Conservation (phyloP, 2,329 filamentous ascomycete species). For the Botrytis cinerea region DNA sequence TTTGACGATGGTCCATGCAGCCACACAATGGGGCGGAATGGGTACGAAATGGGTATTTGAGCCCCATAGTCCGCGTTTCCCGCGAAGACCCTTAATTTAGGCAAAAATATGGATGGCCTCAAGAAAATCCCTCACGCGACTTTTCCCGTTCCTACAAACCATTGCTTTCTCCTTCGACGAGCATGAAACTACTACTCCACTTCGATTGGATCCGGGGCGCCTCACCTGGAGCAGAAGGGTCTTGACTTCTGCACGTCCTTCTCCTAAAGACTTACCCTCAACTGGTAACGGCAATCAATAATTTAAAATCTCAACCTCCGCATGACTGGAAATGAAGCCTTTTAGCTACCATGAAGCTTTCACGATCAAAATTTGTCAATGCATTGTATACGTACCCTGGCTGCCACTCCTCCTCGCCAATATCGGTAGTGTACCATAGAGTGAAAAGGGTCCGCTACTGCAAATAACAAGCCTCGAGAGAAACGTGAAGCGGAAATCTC, state of each 20-base stretch:
- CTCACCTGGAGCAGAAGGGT: neutral
- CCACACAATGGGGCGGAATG: constrained; percentile 9
- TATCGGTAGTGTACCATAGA: neutral
- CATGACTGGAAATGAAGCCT: constrained; percentile 12
- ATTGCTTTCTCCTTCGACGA: neutral
- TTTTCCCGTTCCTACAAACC: neutral
- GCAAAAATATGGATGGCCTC: constrained; percentile 12
- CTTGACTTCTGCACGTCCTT: neutral
- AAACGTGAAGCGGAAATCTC: constrained; percentile 7
- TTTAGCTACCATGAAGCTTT: constrained; percentile 15
- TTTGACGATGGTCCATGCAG: constrained; percentile 12
- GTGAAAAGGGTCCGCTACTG: constrained; percentile 14
- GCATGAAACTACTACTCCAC: constrained; percentile 3
- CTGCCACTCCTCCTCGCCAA: neutral
- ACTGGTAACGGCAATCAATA: neutral
- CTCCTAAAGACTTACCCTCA: neutral
- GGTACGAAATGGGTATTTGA: neutral
- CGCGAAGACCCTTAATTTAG: constrained; percentile 16
- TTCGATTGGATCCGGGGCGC: neutral
- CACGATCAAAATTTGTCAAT: constrained; percentile 9
- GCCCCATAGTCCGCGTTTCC: constrained; percentile 14
- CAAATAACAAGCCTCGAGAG: constrained; percentile 7
- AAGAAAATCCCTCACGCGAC: neutral
- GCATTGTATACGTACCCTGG: constrained; percentile 10
- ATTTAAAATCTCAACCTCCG: constrained; percentile 6